These are phyloP conservation scores for Hemisphaericaspora xylofermentans DNA, from an alignment of 1,139 yeast genomes.

Conservation along the genomic window DNA sequence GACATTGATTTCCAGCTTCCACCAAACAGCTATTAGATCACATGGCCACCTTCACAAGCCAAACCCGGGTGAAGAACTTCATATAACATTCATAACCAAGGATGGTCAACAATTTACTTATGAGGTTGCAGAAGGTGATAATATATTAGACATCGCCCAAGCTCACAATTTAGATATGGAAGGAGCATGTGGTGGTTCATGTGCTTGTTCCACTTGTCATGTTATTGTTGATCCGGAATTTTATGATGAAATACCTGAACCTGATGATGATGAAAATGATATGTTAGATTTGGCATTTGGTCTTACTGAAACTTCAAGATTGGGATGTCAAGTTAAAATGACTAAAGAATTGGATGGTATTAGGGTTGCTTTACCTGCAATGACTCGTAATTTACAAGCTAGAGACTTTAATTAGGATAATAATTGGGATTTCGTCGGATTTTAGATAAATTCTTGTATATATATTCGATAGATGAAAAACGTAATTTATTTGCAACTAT, in stretches of 20 bases:
- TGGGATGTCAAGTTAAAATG: conserved; percentile 94
- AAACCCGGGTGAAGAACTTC: conserved; percentile 88
- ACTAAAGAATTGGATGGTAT: conserved; percentile 87
- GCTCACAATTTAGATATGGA: conserved; percentile 93
- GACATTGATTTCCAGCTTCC: conserved; percentile 16
- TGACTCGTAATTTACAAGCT: conserved; percentile 88
- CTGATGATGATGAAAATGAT: conserved; percentile 96
- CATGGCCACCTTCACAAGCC: conserved; percentile 93
- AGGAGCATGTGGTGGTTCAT: conserved; percentile 98
- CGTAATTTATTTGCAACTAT: not conserved
- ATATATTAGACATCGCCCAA: conserved; percentile 90
- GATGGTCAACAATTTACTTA: conserved; percentile 80
- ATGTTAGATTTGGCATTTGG: conserved; percentile 98
- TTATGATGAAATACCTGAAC: conserved; percentile 90
- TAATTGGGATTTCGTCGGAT: not conserved
- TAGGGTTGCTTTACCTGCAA: conserved; percentile 94
- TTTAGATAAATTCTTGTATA: conserved; percentile 2
- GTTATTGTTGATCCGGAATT: conserved; percentile 92
- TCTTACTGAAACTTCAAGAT: conserved; percentile 88
- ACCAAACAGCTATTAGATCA: conserved; percentile 19
- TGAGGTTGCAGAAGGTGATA: conserved; percentile 93
- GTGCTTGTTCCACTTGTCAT: conserved; percentile 98
- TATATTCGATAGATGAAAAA: conserved; percentile 1
- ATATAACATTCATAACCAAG: conserved; percentile 86
- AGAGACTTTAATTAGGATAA: conserved; percentile 63